Base-by-base conservation (phyloP, 108 stramenopile species). In the Parietichytrium sp. region DNA sequence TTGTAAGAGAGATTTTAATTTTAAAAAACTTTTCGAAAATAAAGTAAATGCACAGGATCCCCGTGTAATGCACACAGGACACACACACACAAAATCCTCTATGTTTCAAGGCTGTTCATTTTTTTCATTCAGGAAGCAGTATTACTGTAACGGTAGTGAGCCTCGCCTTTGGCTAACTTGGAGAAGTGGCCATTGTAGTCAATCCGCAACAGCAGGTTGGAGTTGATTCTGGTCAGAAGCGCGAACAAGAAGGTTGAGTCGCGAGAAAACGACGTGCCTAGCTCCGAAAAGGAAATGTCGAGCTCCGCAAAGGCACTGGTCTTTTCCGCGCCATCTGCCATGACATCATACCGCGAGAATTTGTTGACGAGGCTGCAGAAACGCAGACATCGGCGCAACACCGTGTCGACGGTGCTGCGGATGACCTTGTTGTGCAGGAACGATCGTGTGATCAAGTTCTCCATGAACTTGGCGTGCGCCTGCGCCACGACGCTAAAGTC, bases 371-470 rank as follows among this genome's bases (percentile, higher is more conserved):
- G 61, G 3, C 61, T 72, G 20, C 61, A 72, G 33, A 72, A 72
- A 47, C 61, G 61, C 61, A 25, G 33, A 25, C 61, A 72, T n/a
- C 61, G 33, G 1, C 61, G 61, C 61, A 72, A 20, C 33, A 72
- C 61, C 38, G 18, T 16, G 61, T 72, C 61, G 20, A 72, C 45
- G 33, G 61, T 72, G 7, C 45, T 25, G 10, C 61, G 61, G 20
- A 72, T 25, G 20, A 25, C 25, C 61, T 72, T 72, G 42, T 72
- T 72, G 61, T 72, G 61, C 61, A 72, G 20, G 42, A 72, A 72
- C 16, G 61, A 16, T 8, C 61, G 20, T n/a, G 61, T 72, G 33
- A 72, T 72, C 2, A 72, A 45, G 10, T 33, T 45, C 33, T 72
- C 61, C 20, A 72, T 25, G 20, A 72, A 72, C 42, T 36, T 45